Conservation (phyloP, 768 basidiomycete genomes). For the Pleurotus ostreatus region DNA sequence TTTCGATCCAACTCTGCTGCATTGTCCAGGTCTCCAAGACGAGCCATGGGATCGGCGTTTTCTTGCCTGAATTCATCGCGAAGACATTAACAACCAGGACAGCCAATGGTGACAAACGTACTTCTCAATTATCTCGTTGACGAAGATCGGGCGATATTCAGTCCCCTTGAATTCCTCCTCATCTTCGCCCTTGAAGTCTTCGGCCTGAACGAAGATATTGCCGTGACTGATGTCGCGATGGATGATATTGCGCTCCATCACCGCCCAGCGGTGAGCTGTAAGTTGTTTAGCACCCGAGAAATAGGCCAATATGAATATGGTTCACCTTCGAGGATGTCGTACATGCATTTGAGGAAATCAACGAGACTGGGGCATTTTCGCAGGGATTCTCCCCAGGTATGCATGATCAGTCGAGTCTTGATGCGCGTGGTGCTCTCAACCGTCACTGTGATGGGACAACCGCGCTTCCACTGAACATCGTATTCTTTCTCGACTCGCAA, state of each 20-base stretch:
- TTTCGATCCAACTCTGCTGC: too few species aligned
- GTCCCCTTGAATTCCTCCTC: background rate
- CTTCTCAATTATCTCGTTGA: background rate
- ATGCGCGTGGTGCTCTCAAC: background rate
- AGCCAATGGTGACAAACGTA: background rate
- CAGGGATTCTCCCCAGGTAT: background rate
- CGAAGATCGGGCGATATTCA: background rate
- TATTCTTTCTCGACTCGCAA: too few species aligned
- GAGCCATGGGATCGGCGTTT: too few species aligned
- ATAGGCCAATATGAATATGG: background rate
- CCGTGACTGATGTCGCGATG: background rate
- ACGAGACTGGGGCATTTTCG: background rate
- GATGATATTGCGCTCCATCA: background rate
- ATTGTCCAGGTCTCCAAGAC: too few species aligned
- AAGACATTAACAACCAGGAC: too few species aligned
- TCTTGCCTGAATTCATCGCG: too few species aligned
- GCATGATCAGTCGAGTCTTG: background rate
- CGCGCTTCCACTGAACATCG: too few species aligned
- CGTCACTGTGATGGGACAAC: background rate
- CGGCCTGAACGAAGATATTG: background rate
- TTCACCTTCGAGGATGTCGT: conserved; percentile 4
- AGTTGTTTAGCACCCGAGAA: background rate
- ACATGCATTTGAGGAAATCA: conserved; percentile 1
- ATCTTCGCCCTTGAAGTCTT: too few species aligned
- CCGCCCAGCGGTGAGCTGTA: conserved; percentile 1